These are phyloP conservation scores for Amauroascus niger DNA, from an alignment of 2,329 filamentous ascomycete species.

Conservation along the genomic window DNA sequence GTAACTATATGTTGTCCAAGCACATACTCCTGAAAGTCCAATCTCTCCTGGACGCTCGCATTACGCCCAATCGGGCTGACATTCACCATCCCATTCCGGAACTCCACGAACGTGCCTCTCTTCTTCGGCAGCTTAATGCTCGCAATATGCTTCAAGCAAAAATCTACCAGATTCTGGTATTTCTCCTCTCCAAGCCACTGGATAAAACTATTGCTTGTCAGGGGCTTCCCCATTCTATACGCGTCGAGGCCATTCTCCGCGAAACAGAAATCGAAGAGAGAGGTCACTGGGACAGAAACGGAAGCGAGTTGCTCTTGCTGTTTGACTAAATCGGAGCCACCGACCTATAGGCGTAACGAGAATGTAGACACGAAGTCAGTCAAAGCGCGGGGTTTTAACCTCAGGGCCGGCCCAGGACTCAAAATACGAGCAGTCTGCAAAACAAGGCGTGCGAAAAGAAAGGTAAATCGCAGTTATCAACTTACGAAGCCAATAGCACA, in stretches of 20 bases:
- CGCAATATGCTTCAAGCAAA: slow-evolving; percentile 51
- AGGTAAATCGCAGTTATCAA: slow-evolving; percentile 1
- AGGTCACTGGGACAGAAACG: slow-evolving; percentile 57
- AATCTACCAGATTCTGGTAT: slow-evolving; percentile 54
- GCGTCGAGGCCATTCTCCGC: slow-evolving; percentile 92
- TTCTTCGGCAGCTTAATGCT: slow-evolving; percentile 53
- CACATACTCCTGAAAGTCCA: slow-evolving; percentile 59
- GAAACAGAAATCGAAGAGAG: slow-evolving; percentile 96
- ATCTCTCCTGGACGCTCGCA: slow-evolving; percentile 66
- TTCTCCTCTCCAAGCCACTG: slow-evolving; percentile 75
- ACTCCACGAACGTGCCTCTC: slow-evolving; percentile 58
- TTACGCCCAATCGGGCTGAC: slow-evolving; percentile 63
- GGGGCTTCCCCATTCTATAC: slow-evolving; percentile 66
- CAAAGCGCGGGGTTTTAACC: neutral
- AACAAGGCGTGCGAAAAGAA: too few species aligned
- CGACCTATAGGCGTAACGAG: slow-evolving; percentile 46
- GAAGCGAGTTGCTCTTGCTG: slow-evolving; percentile 92
- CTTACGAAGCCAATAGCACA: slow-evolving; percentile 71
- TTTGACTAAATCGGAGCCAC: slow-evolving; percentile 83
- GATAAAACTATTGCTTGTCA: slow-evolving; percentile 80
- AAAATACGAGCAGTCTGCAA: too few species aligned
- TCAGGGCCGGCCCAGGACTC: too few species aligned
- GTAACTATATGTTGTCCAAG: too few species aligned
- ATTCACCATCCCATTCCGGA: slow-evolving; percentile 58
- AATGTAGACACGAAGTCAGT: neutral